These are phyloP conservation scores for Teratosphaeria gauchensis DNA, from an alignment of 2,329 filamentous ascomycete genomes.

Conservation along the genomic window DNA sequence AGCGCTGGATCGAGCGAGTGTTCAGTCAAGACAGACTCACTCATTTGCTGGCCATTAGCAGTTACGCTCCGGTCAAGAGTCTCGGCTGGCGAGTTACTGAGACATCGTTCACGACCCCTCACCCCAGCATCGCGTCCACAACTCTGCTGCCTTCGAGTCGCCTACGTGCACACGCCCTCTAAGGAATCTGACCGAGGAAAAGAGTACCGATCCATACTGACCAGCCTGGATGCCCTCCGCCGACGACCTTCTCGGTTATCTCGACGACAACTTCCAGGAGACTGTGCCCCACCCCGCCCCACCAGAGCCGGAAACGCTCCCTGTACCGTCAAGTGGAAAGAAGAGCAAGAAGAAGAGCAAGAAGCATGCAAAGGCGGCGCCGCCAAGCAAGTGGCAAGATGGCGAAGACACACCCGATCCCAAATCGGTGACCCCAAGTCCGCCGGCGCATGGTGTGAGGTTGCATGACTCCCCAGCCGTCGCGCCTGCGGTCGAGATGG, in stretches of 20 bases:
- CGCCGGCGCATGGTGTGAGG: slow-evolving; percentile 13
- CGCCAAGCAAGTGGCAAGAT: slow-evolving; percentile 8
- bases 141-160: background rate
- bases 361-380: slow-evolving; percentile 10
- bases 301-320: slow-evolving; percentile 7
- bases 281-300: slow-evolving; percentile 9
- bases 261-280: slow-evolving; percentile 17
- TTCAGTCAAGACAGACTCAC: background rate
- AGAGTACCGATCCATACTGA: background rate
- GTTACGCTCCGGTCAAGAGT: background rate
- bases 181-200: background rate
- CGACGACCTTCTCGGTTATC: slow-evolving; percentile 14
- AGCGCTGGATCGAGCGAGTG: background rate
- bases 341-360: slow-evolving; percentile 21
- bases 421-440: slow-evolving; percentile 20
- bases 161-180: background rate
- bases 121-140: background rate
- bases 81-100: background rate
- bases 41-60: background rate
- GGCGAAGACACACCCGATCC: slow-evolving; percentile 18
- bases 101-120: background rate
- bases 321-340: slow-evolving; percentile 6
- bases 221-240: slow-evolving; percentile 12
- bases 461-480: slow-evolving; percentile 6
- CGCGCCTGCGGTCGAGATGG: background rate